Evolutionary conservation across 2,329 filamentous ascomycete genomes (phyloP).

Genomic region (Colletotrichum viniferum): DNA sequence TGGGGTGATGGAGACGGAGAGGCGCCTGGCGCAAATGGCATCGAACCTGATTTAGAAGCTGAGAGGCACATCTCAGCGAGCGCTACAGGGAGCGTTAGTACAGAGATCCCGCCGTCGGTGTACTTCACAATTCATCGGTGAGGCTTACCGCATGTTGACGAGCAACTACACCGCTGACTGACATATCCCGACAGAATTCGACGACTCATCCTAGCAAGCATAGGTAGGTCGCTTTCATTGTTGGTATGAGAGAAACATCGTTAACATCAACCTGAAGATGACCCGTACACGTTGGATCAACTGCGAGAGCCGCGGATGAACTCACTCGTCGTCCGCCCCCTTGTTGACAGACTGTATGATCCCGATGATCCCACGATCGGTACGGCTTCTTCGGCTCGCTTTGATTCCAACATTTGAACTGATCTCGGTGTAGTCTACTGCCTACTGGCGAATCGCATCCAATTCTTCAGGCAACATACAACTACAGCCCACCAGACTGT

Average conservation of each 20-base stretch:
- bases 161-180: neutral
- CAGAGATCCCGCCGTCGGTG: neutral
- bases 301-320: slow-evolving; percentile 72
- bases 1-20: slow-evolving; percentile 5
- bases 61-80: slow-evolving; percentile 2
- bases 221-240: neutral
- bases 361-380: slow-evolving; percentile 67
- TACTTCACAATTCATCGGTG: slow-evolving; percentile 18
- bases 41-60: slow-evolving; percentile 3
- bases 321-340: slow-evolving; percentile 66
- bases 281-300: slow-evolving; percentile 60
- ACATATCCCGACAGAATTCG: neutral
- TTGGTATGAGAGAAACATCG: too few relatives aligned
- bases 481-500: slow-evolving; percentile 72
- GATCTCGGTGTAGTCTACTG: slow-evolving; percentile 61
- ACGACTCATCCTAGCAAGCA: slow-evolving; percentile 10
- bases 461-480: slow-evolving; percentile 71
- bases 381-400: slow-evolving; percentile 30
- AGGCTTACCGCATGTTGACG: neutral
- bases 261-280: slow-evolving; percentile 30
- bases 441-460: slow-evolving; percentile 71
- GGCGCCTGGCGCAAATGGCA: neutral
- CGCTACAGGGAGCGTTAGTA: slow-evolving; percentile 5
- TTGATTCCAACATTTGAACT: neutral
- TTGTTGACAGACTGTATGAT: slow-evolving; percentile 71